phyloP scores from a whole-genome alignment of 2,329 filamentous ascomycete genomes.

The Penicillium palitans region DNA sequence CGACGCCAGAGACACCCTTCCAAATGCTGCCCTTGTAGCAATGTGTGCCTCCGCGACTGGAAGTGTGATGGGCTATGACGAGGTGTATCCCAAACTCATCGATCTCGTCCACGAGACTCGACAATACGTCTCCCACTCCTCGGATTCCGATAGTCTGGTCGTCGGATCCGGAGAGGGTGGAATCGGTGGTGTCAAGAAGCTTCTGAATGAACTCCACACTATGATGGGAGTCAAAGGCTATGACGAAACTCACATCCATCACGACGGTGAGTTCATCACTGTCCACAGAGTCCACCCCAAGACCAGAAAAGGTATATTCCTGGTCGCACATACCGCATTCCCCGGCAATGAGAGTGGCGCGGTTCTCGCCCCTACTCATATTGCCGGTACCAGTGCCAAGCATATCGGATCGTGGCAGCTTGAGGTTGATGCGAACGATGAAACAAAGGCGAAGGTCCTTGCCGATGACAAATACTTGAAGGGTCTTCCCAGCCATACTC shows the following conservation, averaged over 20 bases:
- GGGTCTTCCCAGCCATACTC: slow-evolving; percentile 80
- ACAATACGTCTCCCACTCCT: slow-evolving; percentile 76
- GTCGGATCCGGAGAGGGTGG: slow-evolving; percentile 73
- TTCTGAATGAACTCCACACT: slow-evolving; percentile 91
- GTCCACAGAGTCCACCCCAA: slow-evolving; percentile 92
- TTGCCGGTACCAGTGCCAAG: slow-evolving; percentile 80
- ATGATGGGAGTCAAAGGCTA: slow-evolving; percentile 95
- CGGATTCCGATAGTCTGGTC: slow-evolving; percentile 52
- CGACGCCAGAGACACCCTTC: slow-evolving; percentile 88
- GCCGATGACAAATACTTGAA: slow-evolving; percentile 70
- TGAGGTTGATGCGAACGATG: slow-evolving; percentile 76
- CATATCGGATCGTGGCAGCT: slow-evolving; percentile 89
- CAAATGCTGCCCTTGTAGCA: slow-evolving; percentile 88
- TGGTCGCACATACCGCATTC: slow-evolving; percentile 95
- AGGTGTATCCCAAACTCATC: slow-evolving; percentile 90
- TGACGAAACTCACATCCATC: slow-evolving; percentile 93
- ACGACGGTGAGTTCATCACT: slow-evolving; percentile 94
- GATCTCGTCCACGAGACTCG: slow-evolving; percentile 89
- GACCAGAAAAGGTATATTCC: slow-evolving; percentile 88
- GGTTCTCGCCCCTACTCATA: slow-evolving; percentile 72
- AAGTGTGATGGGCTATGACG: slow-evolving; percentile 97
- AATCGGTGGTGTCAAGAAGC: slow-evolving; percentile 86
- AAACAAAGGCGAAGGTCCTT: slow-evolving; percentile 64
- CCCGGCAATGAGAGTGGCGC: slow-evolving; percentile 85
- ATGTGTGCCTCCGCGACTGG: slow-evolving; percentile 96